Conservation (phyloP, 495 filamentous ascomycete genomes). For the Venustampulla echinocandica region DNA sequence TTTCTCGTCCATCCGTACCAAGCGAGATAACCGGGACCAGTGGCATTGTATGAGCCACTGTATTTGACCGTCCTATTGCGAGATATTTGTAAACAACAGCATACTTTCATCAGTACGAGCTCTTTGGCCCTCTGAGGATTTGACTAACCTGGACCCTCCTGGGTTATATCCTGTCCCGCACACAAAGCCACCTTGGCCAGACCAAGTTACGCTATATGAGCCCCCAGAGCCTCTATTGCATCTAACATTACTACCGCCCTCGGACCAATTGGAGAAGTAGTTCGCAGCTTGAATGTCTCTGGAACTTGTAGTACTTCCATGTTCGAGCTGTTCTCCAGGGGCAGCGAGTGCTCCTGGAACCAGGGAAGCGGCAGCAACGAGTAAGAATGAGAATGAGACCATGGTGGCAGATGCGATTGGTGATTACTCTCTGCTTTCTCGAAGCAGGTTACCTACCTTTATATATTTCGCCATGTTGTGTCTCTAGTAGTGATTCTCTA, state of each 20-base stretch:
- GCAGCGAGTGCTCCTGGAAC: neutral
- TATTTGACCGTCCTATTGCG: constrained; percentile 26
- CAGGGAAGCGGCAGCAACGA: neutral
- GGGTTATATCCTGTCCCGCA: neutral
- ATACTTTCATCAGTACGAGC: neutral
- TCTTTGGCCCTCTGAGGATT: neutral
- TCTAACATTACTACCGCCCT: neutral
- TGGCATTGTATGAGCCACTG: constrained; percentile 40
- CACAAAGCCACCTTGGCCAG: neutral
- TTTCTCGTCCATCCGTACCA: constrained; percentile 51
- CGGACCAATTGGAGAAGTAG: neutral
- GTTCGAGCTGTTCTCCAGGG: neutral
- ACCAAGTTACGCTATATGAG: neutral
- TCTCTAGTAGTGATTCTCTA: no score
- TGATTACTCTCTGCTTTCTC: no score
- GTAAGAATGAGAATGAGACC: neutral
- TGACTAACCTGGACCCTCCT: neutral
- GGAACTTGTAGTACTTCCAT: neutral
- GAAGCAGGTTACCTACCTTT: no score
- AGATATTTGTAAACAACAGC: neutral
- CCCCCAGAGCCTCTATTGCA: neutral
- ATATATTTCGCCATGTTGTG: no score
- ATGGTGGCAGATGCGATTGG: neutral
- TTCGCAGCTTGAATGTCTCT: neutral
- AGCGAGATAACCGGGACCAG: constrained; percentile 40